Conservation (phyloP, 257 asterid genomes). For the Voacanga thouarsii region DNA sequence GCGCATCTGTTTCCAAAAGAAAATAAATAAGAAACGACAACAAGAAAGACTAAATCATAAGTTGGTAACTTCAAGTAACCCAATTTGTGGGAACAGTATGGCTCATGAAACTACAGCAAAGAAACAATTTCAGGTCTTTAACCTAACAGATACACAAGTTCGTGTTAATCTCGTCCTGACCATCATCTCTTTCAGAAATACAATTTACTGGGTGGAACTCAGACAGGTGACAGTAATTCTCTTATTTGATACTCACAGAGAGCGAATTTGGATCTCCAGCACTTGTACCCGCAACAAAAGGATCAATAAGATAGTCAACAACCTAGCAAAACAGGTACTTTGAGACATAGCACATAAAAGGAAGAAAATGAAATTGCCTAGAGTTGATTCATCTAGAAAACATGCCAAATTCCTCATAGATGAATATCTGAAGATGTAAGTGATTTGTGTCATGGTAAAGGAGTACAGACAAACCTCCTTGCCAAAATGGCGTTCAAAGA, state of each 20-base stretch:
- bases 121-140: neutral
- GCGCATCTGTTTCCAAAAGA: conserved; percentile 56
- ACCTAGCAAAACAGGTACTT: conserved; percentile 39
- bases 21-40: conserved; percentile 5
- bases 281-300: conserved; percentile 92
- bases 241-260: conserved; percentile 57
- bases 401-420: neutral
- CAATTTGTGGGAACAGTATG: neutral
- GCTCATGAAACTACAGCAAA: neutral
- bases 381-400: neutral
- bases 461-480: conserved; percentile 59
- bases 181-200: neutral
- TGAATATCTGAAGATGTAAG: neutral
- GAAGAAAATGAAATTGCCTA: neutral
- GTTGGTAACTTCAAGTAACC: neutral
- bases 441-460: conserved; percentile 9
- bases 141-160: neutral
- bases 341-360: neutral
- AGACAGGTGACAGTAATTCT: conserved; percentile 8
- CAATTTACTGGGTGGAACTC: neutral
- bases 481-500: conserved; percentile 95
- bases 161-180: neutral
- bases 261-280: conserved; percentile 92
- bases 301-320: conserved; percentile 89
- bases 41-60: neutral